phyloP scores from a whole-genome alignment of 2,329 filamentous ascomycete species.

The Pseudomassariella vexata region DNA sequence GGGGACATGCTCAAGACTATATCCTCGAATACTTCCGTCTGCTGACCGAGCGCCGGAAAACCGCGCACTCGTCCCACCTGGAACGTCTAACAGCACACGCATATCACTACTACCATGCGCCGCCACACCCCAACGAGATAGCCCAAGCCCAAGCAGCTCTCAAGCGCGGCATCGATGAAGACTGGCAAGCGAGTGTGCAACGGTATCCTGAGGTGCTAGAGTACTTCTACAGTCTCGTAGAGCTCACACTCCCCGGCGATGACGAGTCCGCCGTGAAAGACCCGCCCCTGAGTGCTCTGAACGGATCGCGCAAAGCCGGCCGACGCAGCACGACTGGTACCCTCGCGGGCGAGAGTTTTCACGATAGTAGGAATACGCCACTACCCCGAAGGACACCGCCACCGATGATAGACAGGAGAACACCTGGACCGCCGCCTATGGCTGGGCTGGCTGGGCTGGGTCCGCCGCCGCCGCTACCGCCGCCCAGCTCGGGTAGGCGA shows the following conservation, averaged over 20 bases:
- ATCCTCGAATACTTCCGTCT: constrained; percentile 60
- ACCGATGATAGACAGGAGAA: constrained; percentile 32
- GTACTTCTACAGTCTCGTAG: constrained; percentile 70
- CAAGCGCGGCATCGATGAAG: constrained; percentile 70
- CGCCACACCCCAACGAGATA: constrained; percentile 57
- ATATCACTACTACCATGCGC: constrained; percentile 51
- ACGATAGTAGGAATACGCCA: constrained; percentile 21
- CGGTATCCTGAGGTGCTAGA: constrained; percentile 77
- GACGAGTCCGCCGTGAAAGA: constrained; percentile 54
- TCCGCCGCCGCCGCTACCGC: background rate
- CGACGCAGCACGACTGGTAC: constrained; percentile 33
- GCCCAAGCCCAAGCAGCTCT: constrained; percentile 58
- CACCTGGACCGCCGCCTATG: constrained; percentile 6
- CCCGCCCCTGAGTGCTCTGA: constrained; percentile 51
- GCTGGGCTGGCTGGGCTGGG: background rate
- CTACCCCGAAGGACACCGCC: constrained; percentile 29
- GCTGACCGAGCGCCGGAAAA: constrained; percentile 56
- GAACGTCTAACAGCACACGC: constrained; percentile 50
- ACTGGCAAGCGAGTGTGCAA: constrained; percentile 71
- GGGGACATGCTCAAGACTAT: constrained; percentile 60
- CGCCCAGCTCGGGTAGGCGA: background rate
- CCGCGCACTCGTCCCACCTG: constrained; percentile 47
- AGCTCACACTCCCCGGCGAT: constrained; percentile 58
- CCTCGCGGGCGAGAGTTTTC: constrained; percentile 30
- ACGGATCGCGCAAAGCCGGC: constrained; percentile 38